Percentiles rank a stretch among this genome's conserved stretches.
Conservation (phyloP, 73 alveolate species). For the Uronychia binucleata region DNA sequence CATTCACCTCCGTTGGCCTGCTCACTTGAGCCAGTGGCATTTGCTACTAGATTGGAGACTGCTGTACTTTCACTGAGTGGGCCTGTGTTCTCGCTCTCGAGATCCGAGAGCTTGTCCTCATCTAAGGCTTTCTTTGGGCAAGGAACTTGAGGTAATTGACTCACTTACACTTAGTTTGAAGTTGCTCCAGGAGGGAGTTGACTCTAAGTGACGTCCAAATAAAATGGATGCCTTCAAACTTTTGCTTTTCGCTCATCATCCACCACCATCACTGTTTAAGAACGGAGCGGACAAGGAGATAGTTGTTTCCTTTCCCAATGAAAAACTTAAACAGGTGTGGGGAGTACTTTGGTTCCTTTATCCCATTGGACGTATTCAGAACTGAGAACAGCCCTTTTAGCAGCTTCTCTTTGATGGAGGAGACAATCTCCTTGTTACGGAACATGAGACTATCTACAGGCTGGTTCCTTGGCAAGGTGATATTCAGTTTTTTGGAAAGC, state of each 20-base stretch:
- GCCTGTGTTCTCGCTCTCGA: too few species aligned
- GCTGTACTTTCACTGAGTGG: too few species aligned
- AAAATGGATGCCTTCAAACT: conserved; percentile 11
- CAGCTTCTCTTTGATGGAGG: too few species aligned
- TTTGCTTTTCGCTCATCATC: conserved; percentile 14
- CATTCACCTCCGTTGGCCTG: too few species aligned
- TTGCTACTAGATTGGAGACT: too few species aligned
- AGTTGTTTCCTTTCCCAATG: conserved; percentile 47
- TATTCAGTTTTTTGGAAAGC: too few species aligned
- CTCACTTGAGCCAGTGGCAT: too few species aligned
- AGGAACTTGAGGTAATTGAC: neutral
- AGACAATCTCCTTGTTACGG: too few species aligned
- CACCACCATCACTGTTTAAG: conserved; percentile 45
- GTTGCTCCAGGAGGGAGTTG: neutral
- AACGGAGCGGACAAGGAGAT: conserved; percentile 29
- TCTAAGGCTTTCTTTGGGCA: too few species aligned
- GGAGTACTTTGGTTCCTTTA: neutral
- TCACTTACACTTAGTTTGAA: neutral
- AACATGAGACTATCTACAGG: too few species aligned
- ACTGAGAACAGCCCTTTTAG: neutral
- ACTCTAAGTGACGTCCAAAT: conserved; percentile 42
- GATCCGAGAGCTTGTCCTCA: too few species aligned
- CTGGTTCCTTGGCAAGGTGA: too few species aligned
- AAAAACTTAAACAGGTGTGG: conserved; percentile 27
- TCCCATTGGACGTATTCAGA: neutral